Evolutionary conservation across 257 asterid species (phyloP).

Genomic region (Ballota nigra): DNA sequence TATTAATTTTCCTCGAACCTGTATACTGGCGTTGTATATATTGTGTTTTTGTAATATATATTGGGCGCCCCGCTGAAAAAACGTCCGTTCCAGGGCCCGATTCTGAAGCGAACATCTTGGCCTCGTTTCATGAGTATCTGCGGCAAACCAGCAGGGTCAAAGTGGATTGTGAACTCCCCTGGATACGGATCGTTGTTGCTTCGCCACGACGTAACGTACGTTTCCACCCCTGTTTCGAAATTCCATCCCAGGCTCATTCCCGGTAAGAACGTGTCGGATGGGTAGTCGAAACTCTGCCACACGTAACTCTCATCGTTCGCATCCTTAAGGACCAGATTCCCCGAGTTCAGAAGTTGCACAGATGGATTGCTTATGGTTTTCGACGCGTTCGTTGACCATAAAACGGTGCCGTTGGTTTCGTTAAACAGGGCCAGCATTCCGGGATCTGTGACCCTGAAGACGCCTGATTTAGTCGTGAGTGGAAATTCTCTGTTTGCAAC

Average conservation of each 20-base stretch:
- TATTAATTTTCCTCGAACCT: too few species aligned
- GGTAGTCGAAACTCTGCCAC: slow-evolving; percentile 9
- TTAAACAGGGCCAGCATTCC: too few species aligned
- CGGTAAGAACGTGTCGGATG: neutral
- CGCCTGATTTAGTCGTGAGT: too few species aligned
- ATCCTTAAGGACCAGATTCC: too few species aligned
- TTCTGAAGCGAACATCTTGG: too few species aligned
- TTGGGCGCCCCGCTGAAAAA: slow-evolving; percentile 2
- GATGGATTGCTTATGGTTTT: too few species aligned
- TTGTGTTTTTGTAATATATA: too few species aligned
- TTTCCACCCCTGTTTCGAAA: neutral
- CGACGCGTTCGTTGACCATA: too few species aligned
- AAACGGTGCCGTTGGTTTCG: too few species aligned
- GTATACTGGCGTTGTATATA: neutral
- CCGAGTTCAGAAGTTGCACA: too few species aligned
- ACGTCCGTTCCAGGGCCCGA: slow-evolving; percentile 10
- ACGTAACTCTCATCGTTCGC: neutral
- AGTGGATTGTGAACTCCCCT: neutral
- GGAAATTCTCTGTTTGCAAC: too few species aligned
- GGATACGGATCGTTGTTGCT: neutral
- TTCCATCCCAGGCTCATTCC: slow-evolving; percentile 9
- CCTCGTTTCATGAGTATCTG: neutral
- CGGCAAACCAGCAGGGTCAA: neutral
- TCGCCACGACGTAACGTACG: neutral
- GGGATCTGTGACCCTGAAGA: too few species aligned